Percentiles rank a stretch among this genome's conserved stretches.
These are phyloP conservation scores for Trichosporon sp. DNA, from an alignment of 1,284 basidiomycete species.

Conservation along the genomic window DNA sequence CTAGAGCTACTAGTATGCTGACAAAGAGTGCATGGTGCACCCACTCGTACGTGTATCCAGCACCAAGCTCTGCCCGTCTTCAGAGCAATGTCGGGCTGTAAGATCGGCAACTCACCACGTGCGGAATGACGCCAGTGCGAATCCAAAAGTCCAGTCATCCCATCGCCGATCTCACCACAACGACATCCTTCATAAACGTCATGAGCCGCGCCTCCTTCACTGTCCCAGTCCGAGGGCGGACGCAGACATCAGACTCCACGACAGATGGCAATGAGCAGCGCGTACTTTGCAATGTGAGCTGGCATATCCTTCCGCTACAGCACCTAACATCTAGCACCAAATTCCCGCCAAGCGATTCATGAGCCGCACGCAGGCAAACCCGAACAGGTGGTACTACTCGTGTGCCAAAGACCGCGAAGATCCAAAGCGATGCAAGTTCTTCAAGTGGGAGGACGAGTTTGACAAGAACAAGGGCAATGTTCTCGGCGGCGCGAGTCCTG, in stretches of 20 bases:
- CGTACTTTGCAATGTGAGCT: slow-evolving; percentile 10
- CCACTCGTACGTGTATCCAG: no score
- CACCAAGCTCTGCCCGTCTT: not conserved
- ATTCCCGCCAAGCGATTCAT: slow-evolving; percentile 18
- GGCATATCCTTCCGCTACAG: not conserved
- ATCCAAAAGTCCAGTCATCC: not conserved
- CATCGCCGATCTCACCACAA: not conserved
- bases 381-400: slow-evolving; percentile 42
- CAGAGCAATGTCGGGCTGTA: no score
- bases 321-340: slow-evolving; percentile 5
- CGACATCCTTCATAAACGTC: not conserved
- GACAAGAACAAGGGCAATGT: not conserved
- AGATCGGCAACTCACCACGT: slow-evolving; percentile 1
- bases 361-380: slow-evolving; percentile 32
- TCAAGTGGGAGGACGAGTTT: slow-evolving; percentile 45
- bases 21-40: no score
- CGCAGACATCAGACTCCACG: not conserved
- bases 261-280: not conserved
- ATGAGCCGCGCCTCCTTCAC: slow-evolving; percentile 1
- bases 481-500: not conserved
- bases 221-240: not conserved
- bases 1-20: no score
- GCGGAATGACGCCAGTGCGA: not conserved
- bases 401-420: slow-evolving; percentile 36
- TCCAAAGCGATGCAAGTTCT: slow-evolving; percentile 41